Percentiles rank a stretch among this genome's conserved stretches.
Conservation (phyloP, 163 green algal genomes). For the Chloromonas sp. region DNA sequence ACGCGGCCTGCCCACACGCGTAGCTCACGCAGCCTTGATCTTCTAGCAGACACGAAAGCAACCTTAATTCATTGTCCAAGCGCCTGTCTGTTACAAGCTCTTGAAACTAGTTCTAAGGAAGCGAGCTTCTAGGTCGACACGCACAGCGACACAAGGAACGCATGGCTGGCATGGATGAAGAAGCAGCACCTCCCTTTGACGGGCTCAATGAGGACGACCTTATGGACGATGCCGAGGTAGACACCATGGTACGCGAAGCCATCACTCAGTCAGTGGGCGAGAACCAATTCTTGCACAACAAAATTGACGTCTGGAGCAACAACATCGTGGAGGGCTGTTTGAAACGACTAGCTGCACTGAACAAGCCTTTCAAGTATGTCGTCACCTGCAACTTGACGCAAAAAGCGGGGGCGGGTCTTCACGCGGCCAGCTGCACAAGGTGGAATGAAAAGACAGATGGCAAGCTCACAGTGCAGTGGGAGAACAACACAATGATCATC, state of each 20-base stretch:
- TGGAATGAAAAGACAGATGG: conserved; percentile 82
- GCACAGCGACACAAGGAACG: too few relatives aligned
- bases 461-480: conserved; percentile 77
- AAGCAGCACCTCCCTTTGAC: background rate
- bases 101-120: too few relatives aligned
- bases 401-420: conserved; percentile 74
- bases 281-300: conserved; percentile 58
- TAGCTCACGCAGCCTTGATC: too few relatives aligned
- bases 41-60: too few relatives aligned
- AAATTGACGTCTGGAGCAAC: conserved; percentile 67
- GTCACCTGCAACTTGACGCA: conserved; percentile 71
- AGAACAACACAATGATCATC: conserved; percentile 69
- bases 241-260: conserved; percentile 67
- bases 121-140: too few relatives aligned
- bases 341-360: conserved; percentile 68
- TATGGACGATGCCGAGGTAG: conserved; percentile 77
- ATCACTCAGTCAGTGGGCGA: conserved; percentile 56
- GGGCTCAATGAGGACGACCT: conserved; percentile 67
- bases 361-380: conserved; percentile 87
- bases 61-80: too few relatives aligned
- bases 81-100: too few relatives aligned
- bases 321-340: conserved; percentile 76
- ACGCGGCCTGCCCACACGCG: too few relatives aligned
- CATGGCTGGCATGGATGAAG: background rate
- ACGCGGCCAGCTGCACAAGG: conserved; percentile 62